These are phyloP conservation scores for Domatiomyces catenatus DNA, from an alignment of 2,329 filamentous ascomycete species.

Conservation along the genomic window DNA sequence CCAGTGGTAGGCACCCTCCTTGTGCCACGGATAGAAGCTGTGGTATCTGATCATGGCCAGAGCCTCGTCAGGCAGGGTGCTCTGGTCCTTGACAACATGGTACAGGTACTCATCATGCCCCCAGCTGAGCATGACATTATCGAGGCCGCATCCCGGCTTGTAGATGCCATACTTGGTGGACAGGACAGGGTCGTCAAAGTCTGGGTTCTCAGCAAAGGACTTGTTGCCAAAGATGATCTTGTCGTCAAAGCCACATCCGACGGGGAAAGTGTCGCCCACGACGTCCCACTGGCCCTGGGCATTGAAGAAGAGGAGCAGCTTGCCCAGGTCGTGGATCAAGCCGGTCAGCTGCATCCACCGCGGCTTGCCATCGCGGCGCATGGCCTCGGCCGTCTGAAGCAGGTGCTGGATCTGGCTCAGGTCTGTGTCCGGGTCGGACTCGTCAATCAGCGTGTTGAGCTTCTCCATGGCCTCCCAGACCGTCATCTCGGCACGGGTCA, in stretches of 20 bases:
- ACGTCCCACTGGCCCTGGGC: slow-evolving; percentile 88
- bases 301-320: slow-evolving; percentile 40
- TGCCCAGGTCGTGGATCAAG: slow-evolving; percentile 33
- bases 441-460: slow-evolving; percentile 78
- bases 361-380: slow-evolving; percentile 53
- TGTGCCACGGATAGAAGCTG: slow-evolving; percentile 86
- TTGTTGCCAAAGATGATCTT: slow-evolving; percentile 66
- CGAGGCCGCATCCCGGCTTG: slow-evolving; percentile 59
- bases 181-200: slow-evolving; percentile 56
- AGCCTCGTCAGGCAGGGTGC: slow-evolving; percentile 60
- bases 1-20: slow-evolving; percentile 60
- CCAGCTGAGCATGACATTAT: slow-evolving; percentile 82
- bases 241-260: slow-evolving; percentile 40
- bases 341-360: slow-evolving; percentile 35
- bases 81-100: slow-evolving; percentile 71
- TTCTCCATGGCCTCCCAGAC: slow-evolving; percentile 89
- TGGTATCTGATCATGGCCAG: slow-evolving; percentile 90
- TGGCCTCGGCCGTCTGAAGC: slow-evolving; percentile 76
- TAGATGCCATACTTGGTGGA: slow-evolving; percentile 68
- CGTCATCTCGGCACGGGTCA: slow-evolving; percentile 59
- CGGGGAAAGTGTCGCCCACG: slow-evolving; percentile 47
- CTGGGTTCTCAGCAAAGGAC: slow-evolving; percentile 60
- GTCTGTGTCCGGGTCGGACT: slow-evolving; percentile 77
- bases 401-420: slow-evolving; percentile 83
- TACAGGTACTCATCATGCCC: slow-evolving; percentile 82